A percentile compares a stretch with the other conserved stretches of the same genome.
phyloP scores from a whole-genome alignment of 345 rosid genomes.

The Rhodomyrtus tomentosa region DNA sequence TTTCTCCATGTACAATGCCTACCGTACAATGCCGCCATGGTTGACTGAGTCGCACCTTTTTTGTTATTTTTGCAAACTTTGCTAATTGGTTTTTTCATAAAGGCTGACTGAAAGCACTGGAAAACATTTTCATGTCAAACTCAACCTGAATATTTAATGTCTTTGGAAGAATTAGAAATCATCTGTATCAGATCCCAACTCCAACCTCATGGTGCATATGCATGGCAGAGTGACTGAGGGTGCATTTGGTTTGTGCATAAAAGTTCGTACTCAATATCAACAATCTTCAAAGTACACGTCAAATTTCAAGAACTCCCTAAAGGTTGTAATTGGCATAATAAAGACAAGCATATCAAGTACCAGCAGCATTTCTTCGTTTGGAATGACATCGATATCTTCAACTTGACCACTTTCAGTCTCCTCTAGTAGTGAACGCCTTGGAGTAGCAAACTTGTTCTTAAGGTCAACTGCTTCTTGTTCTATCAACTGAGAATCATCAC shows the following conservation, averaged over 20 bases:
- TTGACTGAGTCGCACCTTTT: background rate
- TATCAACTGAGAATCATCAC: slow-evolving; percentile 30
- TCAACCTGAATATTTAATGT: background rate
- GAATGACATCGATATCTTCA: slow-evolving; percentile 85
- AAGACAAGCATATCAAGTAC: slow-evolving; percentile 21
- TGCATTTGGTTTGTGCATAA: background rate
- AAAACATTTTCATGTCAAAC: background rate
- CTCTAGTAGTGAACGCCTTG: slow-evolving; percentile 74
- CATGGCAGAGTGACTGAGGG: background rate
- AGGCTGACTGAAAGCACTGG: background rate
- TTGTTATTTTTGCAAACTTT: background rate
- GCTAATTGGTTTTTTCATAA: background rate
- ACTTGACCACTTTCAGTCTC: slow-evolving; percentile 78
- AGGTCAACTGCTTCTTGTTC: slow-evolving; percentile 84
- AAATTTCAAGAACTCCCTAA: background rate
- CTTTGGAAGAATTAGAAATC: background rate
- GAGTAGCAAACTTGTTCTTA: slow-evolving; percentile 60
- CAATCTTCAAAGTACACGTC: background rate
- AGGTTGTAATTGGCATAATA: background rate
- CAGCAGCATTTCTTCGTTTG: slow-evolving; percentile 91
- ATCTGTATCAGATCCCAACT: background rate
- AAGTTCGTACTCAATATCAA: background rate
- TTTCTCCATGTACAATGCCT: background rate
- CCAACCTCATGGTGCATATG: background rate
- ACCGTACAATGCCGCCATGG: background rate